Evolutionary conservation across 148 eudicot species (phyloP).

Genomic region (Rhododendron vialii): DNA sequence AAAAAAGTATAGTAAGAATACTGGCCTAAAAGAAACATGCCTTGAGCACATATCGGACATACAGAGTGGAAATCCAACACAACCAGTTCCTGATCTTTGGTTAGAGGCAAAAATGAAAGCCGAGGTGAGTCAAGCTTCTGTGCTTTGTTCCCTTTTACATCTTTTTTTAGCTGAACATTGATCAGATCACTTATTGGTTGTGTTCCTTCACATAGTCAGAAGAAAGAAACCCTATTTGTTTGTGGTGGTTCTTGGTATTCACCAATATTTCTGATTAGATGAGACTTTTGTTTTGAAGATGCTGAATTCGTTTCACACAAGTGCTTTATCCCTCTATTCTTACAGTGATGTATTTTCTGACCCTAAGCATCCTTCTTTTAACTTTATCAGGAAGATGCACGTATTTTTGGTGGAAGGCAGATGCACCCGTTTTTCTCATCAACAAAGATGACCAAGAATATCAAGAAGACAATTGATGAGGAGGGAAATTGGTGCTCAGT

Average conservation of each 20-base stretch:
- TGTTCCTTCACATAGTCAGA: neutral
- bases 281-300: neutral
- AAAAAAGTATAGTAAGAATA: conserved; percentile 34
- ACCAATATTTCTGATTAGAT: neutral
- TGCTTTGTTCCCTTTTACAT: neutral
- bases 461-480: conserved; percentile 32
- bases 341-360: neutral
- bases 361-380: neutral
- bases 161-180: conserved; percentile 9
- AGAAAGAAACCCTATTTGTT: neutral
- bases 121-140: conserved; percentile 50
- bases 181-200: neutral
- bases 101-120: conserved; percentile 77
- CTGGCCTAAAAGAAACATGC: conserved; percentile 30
- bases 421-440: conserved; percentile 87
- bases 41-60: conserved; percentile 23
- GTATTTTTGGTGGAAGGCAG: conserved; percentile 75
- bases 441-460: conserved; percentile 52
- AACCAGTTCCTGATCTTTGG: conserved; percentile 60
- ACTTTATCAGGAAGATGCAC: conserved; percentile 75
- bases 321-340: neutral
- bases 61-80: conserved; percentile 27
- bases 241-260: neutral
- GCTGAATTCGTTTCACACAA: neutral
- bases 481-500: conserved; percentile 33